Base-by-base conservation (phyloP, 441 rosid species). In the Gossypium gossypioides region DNA sequence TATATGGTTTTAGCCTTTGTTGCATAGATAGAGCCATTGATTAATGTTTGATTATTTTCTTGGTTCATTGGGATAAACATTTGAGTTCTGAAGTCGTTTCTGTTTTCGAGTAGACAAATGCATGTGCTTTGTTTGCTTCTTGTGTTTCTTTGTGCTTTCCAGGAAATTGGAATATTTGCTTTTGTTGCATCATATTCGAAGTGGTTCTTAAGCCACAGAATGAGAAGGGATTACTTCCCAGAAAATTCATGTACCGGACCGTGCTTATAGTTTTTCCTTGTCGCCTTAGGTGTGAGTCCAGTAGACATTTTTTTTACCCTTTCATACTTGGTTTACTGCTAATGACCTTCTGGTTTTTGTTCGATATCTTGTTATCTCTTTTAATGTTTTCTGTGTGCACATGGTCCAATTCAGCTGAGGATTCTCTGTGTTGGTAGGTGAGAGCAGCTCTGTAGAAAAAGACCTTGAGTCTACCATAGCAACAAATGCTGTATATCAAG, bases 401-500 rank as follows among this genome's bases (percentile, higher is more conserved):
- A 40, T 18, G 3, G 21, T 50, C 71, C 40, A 60, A 18, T 66
- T 66, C 44, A 57, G 59, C 79, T 81, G 46, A 77, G 60, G 63
- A 64, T 78, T 78, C 29, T 75, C 68, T 75, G 50, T 44, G 24
- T 25, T 83, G 75, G 73, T 81, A 95, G 99, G 99, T 74, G 99
- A 95, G 86, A 95, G 97, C 88, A 82, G 86, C 83, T 95, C 98
- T 12, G 99, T 89, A 81, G 97, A 83, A 76, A 95, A 95, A 84
- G 97, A 88, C 78, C 84, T 92, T 3, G 85, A 84, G 72, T 77
- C 92, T 65, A 75, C 89, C 22, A 67, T 83, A 67, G 83, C 97
- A 73, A 81, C 89, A 67, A 91, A 95, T 86, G 99, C 98, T 74
- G 98, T 95, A 37, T 95, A 92, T 88, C 99, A 95, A 81, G 99